Percentiles rank a stretch among this genome's conserved stretches.
phyloP scores from a whole-genome alignment of 495 filamentous ascomycete species.

The Chaetomium cochliodes region DNA sequence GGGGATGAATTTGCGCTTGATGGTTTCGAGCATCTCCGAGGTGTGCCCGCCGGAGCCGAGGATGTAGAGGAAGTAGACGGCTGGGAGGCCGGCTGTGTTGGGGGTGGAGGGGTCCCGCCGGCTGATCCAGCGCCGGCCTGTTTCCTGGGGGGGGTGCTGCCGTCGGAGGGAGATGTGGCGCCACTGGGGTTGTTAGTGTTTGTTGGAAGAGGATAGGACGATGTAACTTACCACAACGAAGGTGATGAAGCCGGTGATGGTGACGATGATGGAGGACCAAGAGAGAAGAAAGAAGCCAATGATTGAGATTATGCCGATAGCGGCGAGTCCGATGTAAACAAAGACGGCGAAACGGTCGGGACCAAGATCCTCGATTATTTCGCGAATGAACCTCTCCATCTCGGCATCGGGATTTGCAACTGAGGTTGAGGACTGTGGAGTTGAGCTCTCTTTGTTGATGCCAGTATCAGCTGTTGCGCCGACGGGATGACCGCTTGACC shows the following conservation, averaged over 20 bases:
- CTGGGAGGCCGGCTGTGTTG: slow-evolving; percentile 32
- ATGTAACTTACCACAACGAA: slow-evolving; percentile 31
- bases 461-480: not conserved
- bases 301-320: slow-evolving; percentile 4
- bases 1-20: slow-evolving; percentile 51
- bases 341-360: slow-evolving; percentile 16
- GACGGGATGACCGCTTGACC: not conserved
- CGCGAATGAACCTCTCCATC: not conserved
- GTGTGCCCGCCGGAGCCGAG: slow-evolving; percentile 94
- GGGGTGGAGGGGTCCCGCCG: slow-evolving; percentile 9
- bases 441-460: not conserved
- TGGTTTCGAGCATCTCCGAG: slow-evolving; percentile 83
- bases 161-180: slow-evolving; percentile 25
- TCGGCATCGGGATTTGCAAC: not conserved
- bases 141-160: not conserved
- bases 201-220: not conserved
- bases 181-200: slow-evolving; percentile 25
- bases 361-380: slow-evolving; percentile 11
- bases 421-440: not conserved
- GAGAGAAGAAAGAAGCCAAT: slow-evolving; percentile 23
- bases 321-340: slow-evolving; percentile 20
- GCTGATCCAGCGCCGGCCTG: slow-evolving; percentile 17
- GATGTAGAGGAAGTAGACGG: slow-evolving; percentile 73
- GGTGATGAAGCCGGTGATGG: slow-evolving; percentile 16
- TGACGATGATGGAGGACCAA: slow-evolving; percentile 24